These are phyloP conservation scores for Halenospora varia DNA, from an alignment of 495 filamentous ascomycete species.

Conservation along the genomic window DNA sequence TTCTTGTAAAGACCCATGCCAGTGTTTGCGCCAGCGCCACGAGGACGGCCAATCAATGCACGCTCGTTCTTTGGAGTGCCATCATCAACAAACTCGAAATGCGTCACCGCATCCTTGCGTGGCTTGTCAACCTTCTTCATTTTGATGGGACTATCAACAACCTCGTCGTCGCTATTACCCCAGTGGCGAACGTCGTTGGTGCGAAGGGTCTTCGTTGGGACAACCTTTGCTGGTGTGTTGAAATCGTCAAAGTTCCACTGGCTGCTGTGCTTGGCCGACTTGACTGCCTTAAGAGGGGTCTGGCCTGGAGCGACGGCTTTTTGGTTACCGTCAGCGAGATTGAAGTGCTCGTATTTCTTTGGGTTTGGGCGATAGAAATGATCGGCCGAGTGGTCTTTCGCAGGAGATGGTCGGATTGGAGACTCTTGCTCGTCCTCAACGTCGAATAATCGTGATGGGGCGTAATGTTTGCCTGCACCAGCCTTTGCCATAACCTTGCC, in stretches of 20 bases:
- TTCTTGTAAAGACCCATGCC: conserved; percentile 74
- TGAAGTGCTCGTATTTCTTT: conserved; percentile 82
- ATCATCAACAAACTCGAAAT: conserved; percentile 70
- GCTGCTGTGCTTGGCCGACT: conserved; percentile 58
- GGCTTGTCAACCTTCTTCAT: conserved; percentile 54
- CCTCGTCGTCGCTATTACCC: conserved; percentile 63
- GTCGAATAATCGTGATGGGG: conserved; percentile 66
- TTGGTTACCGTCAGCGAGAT: conserved; percentile 65
- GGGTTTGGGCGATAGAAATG: conserved; percentile 58
- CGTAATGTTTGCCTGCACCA: conserved; percentile 67
- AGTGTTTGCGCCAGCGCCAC: conserved; percentile 52
- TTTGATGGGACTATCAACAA: conserved; percentile 53
- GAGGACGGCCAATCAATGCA: conserved; percentile 28
- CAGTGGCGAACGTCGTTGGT: conserved; percentile 64
- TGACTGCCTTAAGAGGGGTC: conserved; percentile 34
- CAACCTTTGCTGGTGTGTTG: conserved; percentile 67
- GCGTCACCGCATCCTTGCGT: conserved; percentile 72
- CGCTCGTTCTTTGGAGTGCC: conserved; percentile 34
- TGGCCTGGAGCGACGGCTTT: conserved; percentile 33
- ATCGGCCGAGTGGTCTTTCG: conserved; percentile 28
- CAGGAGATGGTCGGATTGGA: conserved; percentile 32
- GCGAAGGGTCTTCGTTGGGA: conserved; percentile 41
- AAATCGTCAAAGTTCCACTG: conserved; percentile 89
- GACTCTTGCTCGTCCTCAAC: conserved; percentile 39
- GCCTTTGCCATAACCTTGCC: conserved; percentile 49